Evolutionary conservation across 257 asterid genomes (phyloP).

Genomic region (Plantago ovata): DNA sequence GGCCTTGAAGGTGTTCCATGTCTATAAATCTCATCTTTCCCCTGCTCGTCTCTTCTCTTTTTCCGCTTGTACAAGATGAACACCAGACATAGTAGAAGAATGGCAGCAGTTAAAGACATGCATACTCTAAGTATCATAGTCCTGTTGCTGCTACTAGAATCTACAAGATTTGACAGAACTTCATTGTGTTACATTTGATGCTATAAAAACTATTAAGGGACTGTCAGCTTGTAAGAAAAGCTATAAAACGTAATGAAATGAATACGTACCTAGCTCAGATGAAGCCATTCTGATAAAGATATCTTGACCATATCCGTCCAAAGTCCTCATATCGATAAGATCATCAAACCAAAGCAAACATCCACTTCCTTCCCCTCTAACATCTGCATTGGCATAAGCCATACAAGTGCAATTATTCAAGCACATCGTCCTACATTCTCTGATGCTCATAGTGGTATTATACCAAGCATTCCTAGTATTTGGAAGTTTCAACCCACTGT

Average conservation of each 20-base stretch:
- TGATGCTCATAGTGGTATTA: slow-evolving; percentile 7
- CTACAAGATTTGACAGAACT: not conserved
- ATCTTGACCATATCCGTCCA: slow-evolving; percentile 6
- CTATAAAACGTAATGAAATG: too few species aligned
- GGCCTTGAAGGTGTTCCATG: slow-evolving; percentile 13
- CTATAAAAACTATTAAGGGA: too few species aligned
- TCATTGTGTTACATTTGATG: too few species aligned
- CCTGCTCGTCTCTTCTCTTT: slow-evolving; percentile 8
- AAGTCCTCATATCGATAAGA: slow-evolving; percentile 4
- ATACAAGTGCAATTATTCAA: slow-evolving; percentile 12
- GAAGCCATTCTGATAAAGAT: slow-evolving; percentile 10
- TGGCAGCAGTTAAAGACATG: slow-evolving; percentile 2
- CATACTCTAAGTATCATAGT: slow-evolving; percentile 13
- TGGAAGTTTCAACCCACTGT: slow-evolving; percentile 17
- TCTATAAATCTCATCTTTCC: not conserved
- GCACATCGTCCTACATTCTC: slow-evolving; percentile 13
- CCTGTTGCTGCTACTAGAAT: slow-evolving; percentile 3
- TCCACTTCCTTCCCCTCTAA: slow-evolving; percentile 16
- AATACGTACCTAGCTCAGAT: slow-evolving; percentile 13
- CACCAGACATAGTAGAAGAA: slow-evolving; percentile 15
- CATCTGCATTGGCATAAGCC: slow-evolving; percentile 16
- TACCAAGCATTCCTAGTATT: slow-evolving; percentile 18
- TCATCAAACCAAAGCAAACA: slow-evolving; percentile 22
- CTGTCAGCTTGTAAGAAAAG: too few species aligned
- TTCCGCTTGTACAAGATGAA: slow-evolving; percentile 10